Base-by-base conservation (phyloP, 176 grass and related monocot species). In the Eragrostis curvula region DNA sequence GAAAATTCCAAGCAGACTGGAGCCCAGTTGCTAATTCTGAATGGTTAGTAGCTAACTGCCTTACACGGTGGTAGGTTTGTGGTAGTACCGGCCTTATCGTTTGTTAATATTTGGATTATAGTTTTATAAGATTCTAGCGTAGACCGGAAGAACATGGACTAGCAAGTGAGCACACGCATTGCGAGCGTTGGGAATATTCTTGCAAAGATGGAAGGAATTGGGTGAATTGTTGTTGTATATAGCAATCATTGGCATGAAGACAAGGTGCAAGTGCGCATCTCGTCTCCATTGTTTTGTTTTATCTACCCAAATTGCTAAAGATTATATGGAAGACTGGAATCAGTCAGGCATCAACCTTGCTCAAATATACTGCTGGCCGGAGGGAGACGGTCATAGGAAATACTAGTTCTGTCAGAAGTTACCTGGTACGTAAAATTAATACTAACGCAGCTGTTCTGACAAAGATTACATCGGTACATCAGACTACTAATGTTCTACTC, bases 121-220 rank as follows among this genome's bases (percentile, higher is more conserved):
- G n/a, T 80, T 64, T 4, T 52, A 15, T 25, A 30, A 13, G n/a
- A 73, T 67, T 64, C 8, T 14, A 29, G 12, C 18, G 66, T 68
- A 20, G 10, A 73, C 12, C 14, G 74, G 74, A 73, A 88, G 69
- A 71, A 2, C 32, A 36, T 63, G 82, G 39, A 46, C 53, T 51
- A 14, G 58, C 25, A 9, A 29, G 25, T 58, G 47, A 77, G 10
- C 15, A 56, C 15, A 56, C 16, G 47, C 29, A 27, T 0, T 13
- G 16, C 42, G 16, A 25, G 59, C 42, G 43, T 41, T 36, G 4
- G 27, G 87, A 89, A 85, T 77, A 77, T 81, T 81, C 87, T 66
- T n/a, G 24, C 59, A 53, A 62, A 85, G 78, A 63, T 69, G 63
- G 87, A 24, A 3, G 66, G 71, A 59, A 11, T 20, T 57, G 14